Conservation (phyloP, 805 yeast species). For the Wickerhamomyces queroliae region DNA sequence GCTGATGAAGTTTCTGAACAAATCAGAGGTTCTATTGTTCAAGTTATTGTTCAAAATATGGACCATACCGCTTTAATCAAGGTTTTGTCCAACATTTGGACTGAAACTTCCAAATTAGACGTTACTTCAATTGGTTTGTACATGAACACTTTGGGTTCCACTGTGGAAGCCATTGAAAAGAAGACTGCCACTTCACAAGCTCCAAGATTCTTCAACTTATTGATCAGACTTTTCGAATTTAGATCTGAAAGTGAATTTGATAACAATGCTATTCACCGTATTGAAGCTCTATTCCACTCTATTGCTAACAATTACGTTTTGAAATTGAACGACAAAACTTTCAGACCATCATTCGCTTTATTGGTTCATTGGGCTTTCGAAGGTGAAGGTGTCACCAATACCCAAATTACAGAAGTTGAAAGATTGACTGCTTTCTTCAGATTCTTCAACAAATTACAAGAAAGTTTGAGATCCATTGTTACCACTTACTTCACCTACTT, state of each 20-base stretch:
- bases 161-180: constrained; percentile 64
- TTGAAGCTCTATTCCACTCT: constrained; percentile 70
- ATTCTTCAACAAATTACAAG: constrained; percentile 81
- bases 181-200: constrained; percentile 72
- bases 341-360: constrained; percentile 86
- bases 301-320: constrained; percentile 74
- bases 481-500: constrained; percentile 86
- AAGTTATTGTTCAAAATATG: constrained; percentile 57
- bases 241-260: constrained; percentile 56
- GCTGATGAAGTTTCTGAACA: constrained; percentile 54
- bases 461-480: constrained; percentile 76
- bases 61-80: constrained; percentile 60
- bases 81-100: constrained; percentile 62
- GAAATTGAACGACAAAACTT: constrained; percentile 89
- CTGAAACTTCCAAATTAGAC: constrained; percentile 28
- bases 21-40: constrained; percentile 57
- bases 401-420: constrained; percentile 41
- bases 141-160: constrained; percentile 58
- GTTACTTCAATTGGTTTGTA: constrained; percentile 60
- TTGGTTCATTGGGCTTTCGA: constrained; percentile 89
- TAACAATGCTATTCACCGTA: constrained; percentile 67
- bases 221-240: constrained; percentile 66
- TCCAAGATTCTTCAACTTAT: constrained; percentile 58
- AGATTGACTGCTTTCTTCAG: constrained; percentile 74
- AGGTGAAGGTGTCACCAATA: constrained; percentile 60